Evolutionary conservation across 345 rosid genomes (phyloP).

Genomic region (Ricinus communis): DNA sequence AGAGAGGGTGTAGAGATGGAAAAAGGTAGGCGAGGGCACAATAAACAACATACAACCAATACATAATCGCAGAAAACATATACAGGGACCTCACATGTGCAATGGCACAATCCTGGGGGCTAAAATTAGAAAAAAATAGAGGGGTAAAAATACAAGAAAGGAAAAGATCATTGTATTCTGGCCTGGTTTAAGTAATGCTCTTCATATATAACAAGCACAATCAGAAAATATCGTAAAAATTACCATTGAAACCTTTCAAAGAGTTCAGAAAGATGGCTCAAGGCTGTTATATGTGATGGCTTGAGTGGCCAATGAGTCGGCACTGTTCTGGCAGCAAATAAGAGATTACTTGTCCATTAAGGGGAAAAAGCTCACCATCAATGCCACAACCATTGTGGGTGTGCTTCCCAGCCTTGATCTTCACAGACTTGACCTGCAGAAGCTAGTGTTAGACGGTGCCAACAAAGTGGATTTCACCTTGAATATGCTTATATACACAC

Average conservation of each 20-base stretch:
- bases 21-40: not conserved
- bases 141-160: not conserved
- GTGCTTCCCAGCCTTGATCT: slow-evolving; percentile 72
- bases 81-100: slow-evolving; percentile 22
- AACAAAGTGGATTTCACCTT: not conserved
- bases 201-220: slow-evolving; percentile 15
- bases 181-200: slow-evolving; percentile 3
- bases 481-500: not conserved
- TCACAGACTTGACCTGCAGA: slow-evolving; percentile 88
- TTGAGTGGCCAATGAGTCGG: slow-evolving; percentile 71
- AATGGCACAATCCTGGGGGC: slow-evolving; percentile 12
- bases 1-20: too few relatives aligned
- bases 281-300: not conserved
- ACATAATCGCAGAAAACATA: slow-evolving; percentile 16
- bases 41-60: slow-evolving; percentile 13
- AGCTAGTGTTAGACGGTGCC: slow-evolving; percentile 15
- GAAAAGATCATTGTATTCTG: not conserved
- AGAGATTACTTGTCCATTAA: slow-evolving; percentile 81
- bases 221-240: not conserved
- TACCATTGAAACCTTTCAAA: not conserved
- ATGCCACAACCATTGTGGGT: slow-evolving; percentile 86
- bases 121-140: not conserved
- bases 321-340: slow-evolving; percentile 91
- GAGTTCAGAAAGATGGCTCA: not conserved
- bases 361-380: slow-evolving; percentile 84